Base-by-base conservation (phyloP, 192 early-diverging fungal genomes). In the Dissophora ornata region DNA sequence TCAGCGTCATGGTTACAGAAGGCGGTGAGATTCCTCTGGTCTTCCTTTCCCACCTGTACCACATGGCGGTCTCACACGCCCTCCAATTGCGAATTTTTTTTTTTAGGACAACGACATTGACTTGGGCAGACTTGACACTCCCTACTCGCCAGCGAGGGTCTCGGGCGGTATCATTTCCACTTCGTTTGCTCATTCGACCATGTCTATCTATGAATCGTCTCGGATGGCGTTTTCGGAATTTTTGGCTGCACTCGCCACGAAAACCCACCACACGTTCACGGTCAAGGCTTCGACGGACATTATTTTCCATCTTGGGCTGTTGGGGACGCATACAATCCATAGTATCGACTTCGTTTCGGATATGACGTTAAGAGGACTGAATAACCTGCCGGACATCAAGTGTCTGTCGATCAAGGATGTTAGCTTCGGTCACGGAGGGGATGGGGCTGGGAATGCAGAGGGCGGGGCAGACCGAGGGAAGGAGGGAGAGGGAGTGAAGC, bases 261-360 rank as follows among this genome's bases (percentile, higher is more conserved):
- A 75, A 12, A 16, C 41, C 7, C 19, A 32, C 10, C 71, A 75
- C 22, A 75, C 71, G 0, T 75, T 75, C 28, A 24, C 57, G 0
- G 34, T 77, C 64, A 77, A 62, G 24, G 73, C 58, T 8, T 57
- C 58, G 1, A 59, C 73, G 5, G 73, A 77, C 38, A 77, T 77
- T 16, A 33, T 57, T 28, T 57, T 77, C 24, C 28, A 57, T 21
- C 59, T 77, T 16, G 73, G 73, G 32, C 30, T 67, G 3, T 18
- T 71, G 22, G 73, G 73, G 3, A 19, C 47, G 4, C 73, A 77
- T 42, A 46, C 57, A 5, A 41, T 77, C 11, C 28, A 61, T 2
- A 58, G 54, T 1, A 47, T 77, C 15, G 64, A 67, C 22, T 77
- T 77, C 29, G 3, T 62, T 0, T 62, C 64, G 0, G 73, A 67